Evolutionary conservation across 164 flowering plant species (phyloP).

Genomic region (Vitis labrusca): DNA sequence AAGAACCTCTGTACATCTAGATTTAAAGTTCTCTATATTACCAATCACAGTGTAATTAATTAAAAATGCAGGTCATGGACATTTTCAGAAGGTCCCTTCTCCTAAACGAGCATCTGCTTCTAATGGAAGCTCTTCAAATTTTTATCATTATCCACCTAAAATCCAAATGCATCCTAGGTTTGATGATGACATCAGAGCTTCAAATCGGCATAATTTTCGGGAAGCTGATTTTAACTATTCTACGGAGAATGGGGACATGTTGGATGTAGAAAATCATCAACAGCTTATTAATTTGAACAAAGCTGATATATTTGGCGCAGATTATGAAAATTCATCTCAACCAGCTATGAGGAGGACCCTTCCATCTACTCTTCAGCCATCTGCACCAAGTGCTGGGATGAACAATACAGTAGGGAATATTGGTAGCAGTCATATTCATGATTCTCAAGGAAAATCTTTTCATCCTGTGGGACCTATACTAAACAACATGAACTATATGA

Average conservation of each 20-base stretch:
- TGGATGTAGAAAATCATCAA: slow-evolving; percentile 8
- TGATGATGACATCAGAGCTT: slow-evolving; percentile 15
- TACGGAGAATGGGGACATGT: slow-evolving; percentile 18
- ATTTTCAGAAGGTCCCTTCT: slow-evolving; percentile 23
- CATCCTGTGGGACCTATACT: slow-evolving; percentile 19
- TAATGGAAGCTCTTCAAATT: slow-evolving; percentile 24
- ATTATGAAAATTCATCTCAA: slow-evolving; percentile 34
- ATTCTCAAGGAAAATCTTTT: slow-evolving; percentile 23
- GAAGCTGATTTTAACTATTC: slow-evolving; percentile 15
- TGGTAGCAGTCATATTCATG: slow-evolving; percentile 27
- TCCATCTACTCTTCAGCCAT: slow-evolving; percentile 46
- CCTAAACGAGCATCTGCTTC: slow-evolving; percentile 22
- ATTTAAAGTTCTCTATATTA: neutral
- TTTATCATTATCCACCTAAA: slow-evolving; percentile 13
- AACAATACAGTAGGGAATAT: slow-evolving; percentile 33
- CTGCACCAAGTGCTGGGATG: slow-evolving; percentile 18
- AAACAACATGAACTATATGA: slow-evolving; percentile 27
- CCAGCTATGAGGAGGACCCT: slow-evolving; percentile 48
- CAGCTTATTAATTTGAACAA: slow-evolving; percentile 18
- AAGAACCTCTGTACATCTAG: neutral
- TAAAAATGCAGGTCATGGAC: slow-evolving; percentile 38
- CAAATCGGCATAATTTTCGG: slow-evolving; percentile 4
- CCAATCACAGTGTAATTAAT: neutral
- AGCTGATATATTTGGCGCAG: slow-evolving; percentile 20
- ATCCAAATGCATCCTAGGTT: slow-evolving; percentile 14